phyloP scores from a whole-genome alignment of 331 rosid species.

The Malus hybrid region DNA sequence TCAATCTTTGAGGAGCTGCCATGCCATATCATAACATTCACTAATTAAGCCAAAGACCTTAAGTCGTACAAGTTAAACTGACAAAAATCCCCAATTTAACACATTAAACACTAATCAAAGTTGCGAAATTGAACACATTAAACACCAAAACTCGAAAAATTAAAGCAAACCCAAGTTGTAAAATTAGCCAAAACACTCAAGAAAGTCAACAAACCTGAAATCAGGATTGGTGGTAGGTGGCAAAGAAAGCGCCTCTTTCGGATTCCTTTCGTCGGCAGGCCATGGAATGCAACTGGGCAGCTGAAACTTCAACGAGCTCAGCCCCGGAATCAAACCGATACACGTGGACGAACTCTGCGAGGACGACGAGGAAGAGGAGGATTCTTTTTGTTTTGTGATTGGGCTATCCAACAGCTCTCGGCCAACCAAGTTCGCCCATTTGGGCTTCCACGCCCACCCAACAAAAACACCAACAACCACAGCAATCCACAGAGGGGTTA shows the following conservation, averaged over 20 bases:
- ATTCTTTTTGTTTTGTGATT: constrained; percentile 23
- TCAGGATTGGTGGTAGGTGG: constrained; percentile 22
- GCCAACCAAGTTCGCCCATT: constrained; percentile 44
- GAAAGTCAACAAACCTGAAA: constrained; percentile 33
- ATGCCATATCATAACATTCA: background rate
- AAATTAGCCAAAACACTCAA: background rate
- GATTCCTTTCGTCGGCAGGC: constrained; percentile 12
- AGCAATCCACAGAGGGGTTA: constrained; percentile 54
- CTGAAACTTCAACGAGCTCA: constrained; percentile 33
- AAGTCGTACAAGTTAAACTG: background rate
- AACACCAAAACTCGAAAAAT: background rate
- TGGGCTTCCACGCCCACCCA: constrained; percentile 70
- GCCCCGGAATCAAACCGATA: constrained; percentile 24
- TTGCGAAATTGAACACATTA: background rate
- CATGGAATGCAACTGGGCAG: constrained; percentile 30
- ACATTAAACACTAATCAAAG: background rate
- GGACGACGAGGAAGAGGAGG: constrained; percentile 21
- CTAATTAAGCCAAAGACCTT: background rate
- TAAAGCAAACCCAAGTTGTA: background rate
- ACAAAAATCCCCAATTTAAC: background rate
- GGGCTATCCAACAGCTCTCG: constrained; percentile 26
- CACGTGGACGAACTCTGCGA: background rate
- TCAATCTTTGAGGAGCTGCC: constrained; percentile 37
- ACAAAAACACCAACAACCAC: constrained; percentile 46
- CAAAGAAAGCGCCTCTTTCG: constrained; percentile 9